A percentile compares a stretch with the other conserved stretches of the same genome.
These are phyloP conservation scores for Globisporangium canariense DNA, from an alignment of 352 stramenopile genomes.

Conservation along the genomic window DNA sequence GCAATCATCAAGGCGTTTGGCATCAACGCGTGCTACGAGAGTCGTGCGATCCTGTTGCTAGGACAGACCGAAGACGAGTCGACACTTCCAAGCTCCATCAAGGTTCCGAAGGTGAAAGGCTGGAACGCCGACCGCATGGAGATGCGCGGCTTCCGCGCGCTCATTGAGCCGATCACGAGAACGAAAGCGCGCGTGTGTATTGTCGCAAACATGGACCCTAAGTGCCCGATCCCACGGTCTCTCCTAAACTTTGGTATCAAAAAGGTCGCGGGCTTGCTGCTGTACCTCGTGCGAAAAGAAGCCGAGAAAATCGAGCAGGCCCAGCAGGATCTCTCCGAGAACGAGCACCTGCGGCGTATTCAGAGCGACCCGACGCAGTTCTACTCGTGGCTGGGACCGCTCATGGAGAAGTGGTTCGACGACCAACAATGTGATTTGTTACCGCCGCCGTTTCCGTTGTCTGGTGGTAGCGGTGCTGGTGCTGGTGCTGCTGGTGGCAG, in stretches of 20 bases:
- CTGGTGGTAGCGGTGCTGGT: conserved; percentile 1
- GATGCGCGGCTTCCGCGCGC: conserved; percentile 64
- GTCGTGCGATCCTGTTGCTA: conserved; percentile 60
- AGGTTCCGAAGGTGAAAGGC: conserved; percentile 50
- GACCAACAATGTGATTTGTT: conserved; percentile 37
- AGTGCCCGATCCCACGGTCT: conserved; percentile 63
- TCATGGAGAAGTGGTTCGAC: conserved; percentile 65
- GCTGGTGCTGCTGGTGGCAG: background rate
- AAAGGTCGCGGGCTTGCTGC: conserved; percentile 72
- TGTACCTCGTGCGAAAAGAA: conserved; percentile 75
- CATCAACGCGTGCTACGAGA: conserved; percentile 81
- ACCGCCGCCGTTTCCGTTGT: conserved; percentile 27
- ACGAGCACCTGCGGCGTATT: conserved; percentile 62
- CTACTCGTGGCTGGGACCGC: conserved; percentile 65
- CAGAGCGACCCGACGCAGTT: conserved; percentile 69
- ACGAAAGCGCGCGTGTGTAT: conserved; percentile 70
- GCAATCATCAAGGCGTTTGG: conserved; percentile 64
- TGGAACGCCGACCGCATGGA: conserved; percentile 77
- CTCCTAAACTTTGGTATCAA: conserved; percentile 84
- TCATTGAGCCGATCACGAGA: conserved; percentile 73
- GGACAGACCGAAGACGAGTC: conserved; percentile 51
- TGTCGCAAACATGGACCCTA: conserved; percentile 76
- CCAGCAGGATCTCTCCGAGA: conserved; percentile 35
- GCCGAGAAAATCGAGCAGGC: conserved; percentile 75
- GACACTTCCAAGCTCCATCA: conserved; percentile 24